A percentile compares a stretch with the other conserved stretches of the same genome.
Conservation (phyloP, 179 eudicot genomes). For the Silene coronaria region DNA sequence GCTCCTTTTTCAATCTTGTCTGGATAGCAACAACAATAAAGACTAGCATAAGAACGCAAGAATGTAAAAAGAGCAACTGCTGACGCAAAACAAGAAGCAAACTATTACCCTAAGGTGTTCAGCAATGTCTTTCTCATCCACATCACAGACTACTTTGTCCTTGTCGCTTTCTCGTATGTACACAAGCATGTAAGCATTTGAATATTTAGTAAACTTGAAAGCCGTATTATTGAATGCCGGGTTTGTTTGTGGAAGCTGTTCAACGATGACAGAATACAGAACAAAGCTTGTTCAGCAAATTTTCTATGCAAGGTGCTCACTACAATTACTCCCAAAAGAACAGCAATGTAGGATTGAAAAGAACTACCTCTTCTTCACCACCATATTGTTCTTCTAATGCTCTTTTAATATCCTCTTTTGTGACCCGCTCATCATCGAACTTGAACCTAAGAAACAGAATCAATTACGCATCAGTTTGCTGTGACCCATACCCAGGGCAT, state of each 20-base stretch:
- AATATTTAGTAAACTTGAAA: conserved; percentile 77
- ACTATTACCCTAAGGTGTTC: conserved; percentile 75
- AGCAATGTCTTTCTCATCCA: conserved; percentile 82
- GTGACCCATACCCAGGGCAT: not conserved
- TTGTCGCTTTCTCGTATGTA: conserved; percentile 83
- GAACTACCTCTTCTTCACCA: conserved; percentile 85
- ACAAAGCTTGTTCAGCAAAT: conserved; percentile 7
- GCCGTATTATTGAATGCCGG: conserved; percentile 80
- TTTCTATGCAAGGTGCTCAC: not conserved
- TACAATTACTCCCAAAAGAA: not conserved
- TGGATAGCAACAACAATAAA: conserved; percentile 18
- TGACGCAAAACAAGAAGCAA: conserved; percentile 2
- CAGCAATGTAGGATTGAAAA: not conserved
- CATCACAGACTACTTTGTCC: conserved; percentile 74
- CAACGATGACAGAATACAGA: conserved; percentile 6
- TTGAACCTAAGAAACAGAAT: conserved; percentile 46
- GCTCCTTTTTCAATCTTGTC: conserved; percentile 79
- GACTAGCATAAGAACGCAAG: not conserved
- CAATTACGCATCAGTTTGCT: not conserved
- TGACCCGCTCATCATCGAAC: conserved; percentile 89
- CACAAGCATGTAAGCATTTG: conserved; percentile 93
- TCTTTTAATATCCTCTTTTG: conserved; percentile 71
- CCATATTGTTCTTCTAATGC: conserved; percentile 87
- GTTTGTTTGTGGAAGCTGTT: conserved; percentile 68
- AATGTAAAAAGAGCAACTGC: conserved; percentile 4